Base-by-base conservation (phyloP, 371 early-diverging fungal genomes). In the Rhizomucor pusillus region DNA sequence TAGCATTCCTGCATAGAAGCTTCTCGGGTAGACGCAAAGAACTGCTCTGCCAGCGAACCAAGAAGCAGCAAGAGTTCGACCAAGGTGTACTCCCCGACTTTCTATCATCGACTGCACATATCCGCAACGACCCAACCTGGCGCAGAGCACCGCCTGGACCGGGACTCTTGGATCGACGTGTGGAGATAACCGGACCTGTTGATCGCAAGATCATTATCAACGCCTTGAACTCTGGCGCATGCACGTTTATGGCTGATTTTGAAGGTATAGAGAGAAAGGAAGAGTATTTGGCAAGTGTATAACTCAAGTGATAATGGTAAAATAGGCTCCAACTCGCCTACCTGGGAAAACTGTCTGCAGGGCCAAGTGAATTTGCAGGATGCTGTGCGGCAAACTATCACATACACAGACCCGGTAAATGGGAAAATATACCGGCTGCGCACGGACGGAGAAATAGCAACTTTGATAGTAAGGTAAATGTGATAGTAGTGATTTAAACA, bases 201-300 rank as follows among this genome's bases (percentile, higher is more conserved):
- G 95, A 95, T 75, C 89, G 97, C 63, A 97, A 97, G 78, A 97
- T 97, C 96, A 94, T 97, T 62, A 97, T 97, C 73, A 97, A 97
- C 60, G 97, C 95, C 33, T 79, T 96, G 65, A 97, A 95, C 79
- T 89, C 93, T 16, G 95, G 92, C 4, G 93, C 97, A 20, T 76
- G 81, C 52, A 93, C 93, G 37, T 97, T 88, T 71, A 97, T 97
- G 97, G 97, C 97, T 22, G 97, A 97, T 69, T 94, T 97, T 68
- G 97, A 97, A 83, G 90, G 89, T 87, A 75, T 14, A 18, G 43
- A 44, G 16, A 44, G 9, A 16, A 6, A 5, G 29, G 7, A 29
- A 29, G 3, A 29, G 29, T 29, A 29, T 7, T 29, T n/a, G n/a
- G n/a, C n/a, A n/a, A n/a, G n/a, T n/a, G n/a, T n/a, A 29, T 29